phyloP scores from a whole-genome alignment of 169 alveolate genomes.

The Plasmodium gallinaceum region DNA sequence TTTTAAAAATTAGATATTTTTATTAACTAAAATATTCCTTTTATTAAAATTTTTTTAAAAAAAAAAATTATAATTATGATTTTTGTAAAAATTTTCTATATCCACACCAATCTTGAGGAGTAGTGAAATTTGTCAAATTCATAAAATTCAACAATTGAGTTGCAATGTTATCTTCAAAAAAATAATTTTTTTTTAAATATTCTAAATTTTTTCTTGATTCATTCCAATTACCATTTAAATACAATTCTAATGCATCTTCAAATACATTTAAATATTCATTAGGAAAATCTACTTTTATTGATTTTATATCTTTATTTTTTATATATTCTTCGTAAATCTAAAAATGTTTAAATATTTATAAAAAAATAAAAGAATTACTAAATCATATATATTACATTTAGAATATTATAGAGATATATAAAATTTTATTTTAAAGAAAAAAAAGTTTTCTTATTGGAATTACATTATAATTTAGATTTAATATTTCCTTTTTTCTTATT shows the following conservation, averaged over 20 bases:
- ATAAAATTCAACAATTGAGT: slow-evolving; percentile 84
- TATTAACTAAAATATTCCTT: no score
- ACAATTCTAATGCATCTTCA: slow-evolving; percentile 84
- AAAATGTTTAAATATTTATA: slow-evolving; percentile 1
- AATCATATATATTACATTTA: no score
- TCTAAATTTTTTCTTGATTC: slow-evolving; percentile 80
- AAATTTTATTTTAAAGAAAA: no score
- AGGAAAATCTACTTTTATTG: slow-evolving; percentile 83
- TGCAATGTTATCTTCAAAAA: slow-evolving; percentile 86
- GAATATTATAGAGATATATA: no score
- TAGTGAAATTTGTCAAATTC: slow-evolving; percentile 78
- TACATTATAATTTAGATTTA: slow-evolving; percentile 48
- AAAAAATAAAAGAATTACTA: background rate
- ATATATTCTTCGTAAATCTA: slow-evolving; percentile 47
- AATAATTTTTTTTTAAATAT: slow-evolving; percentile 81
- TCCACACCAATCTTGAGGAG: slow-evolving; percentile 93
- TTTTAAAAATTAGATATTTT: no score
- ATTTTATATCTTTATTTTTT: slow-evolving; percentile 77
- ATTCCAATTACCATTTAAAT: slow-evolving; percentile 90
- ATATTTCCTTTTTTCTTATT: slow-evolving; percentile 45
- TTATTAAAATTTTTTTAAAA: background rate
- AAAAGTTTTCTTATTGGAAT: background rate
- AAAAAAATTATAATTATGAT: slow-evolving; percentile 61
- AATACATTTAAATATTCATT: slow-evolving; percentile 85
- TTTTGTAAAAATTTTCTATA: slow-evolving; percentile 89